A percentile compares a stretch with the other conserved stretches of the same genome.
Evolutionary conservation across 2,329 filamentous ascomycete genomes (phyloP).

Genomic region (Metarhizium robertsii): DNA sequence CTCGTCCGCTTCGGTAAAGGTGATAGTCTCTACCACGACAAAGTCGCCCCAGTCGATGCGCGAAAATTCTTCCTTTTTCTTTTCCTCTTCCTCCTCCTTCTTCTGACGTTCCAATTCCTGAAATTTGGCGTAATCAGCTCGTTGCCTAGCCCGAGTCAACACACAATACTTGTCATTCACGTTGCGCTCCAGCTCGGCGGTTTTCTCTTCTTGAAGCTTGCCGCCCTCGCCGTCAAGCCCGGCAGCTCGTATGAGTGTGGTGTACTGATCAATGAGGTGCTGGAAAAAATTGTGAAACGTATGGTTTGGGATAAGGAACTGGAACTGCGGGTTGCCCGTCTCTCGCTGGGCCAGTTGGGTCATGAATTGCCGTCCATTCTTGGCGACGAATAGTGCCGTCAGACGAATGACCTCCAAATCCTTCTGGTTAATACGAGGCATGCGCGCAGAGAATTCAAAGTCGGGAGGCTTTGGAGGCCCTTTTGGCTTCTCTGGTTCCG

Average conservation of each 20-base stretch:
- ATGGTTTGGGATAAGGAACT: constrained; percentile 91
- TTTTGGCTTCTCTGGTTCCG: constrained; percentile 54
- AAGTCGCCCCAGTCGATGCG: constrained; percentile 99
- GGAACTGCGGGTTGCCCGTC: constrained; percentile 85
- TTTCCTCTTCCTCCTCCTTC: constrained; percentile 79
- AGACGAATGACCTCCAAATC: constrained; percentile 68
- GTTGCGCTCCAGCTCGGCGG: constrained; percentile 65
- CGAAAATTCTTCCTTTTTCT: constrained; percentile 65
- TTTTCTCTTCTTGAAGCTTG: constrained; percentile 61
- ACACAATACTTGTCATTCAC: constrained; percentile 71
- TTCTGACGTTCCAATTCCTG: constrained; percentile 79
- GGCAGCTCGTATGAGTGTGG: constrained; percentile 60
- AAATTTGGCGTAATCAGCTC: constrained; percentile 79
- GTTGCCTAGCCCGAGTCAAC: constrained; percentile 69
- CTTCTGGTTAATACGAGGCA: constrained; percentile 94
- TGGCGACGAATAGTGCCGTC: constrained; percentile 86
- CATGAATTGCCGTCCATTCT: constrained; percentile 87
- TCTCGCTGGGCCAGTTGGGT: constrained; percentile 83
- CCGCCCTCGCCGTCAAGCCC: constrained; percentile 57
- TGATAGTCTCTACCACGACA: constrained; percentile 86
- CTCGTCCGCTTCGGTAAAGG: constrained; percentile 85
- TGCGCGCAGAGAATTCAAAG: constrained; percentile 89
- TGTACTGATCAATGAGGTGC: constrained; percentile 86
- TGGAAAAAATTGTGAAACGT: constrained; percentile 95
- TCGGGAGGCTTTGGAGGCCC: constrained; percentile 79